These are phyloP conservation scores for Saksenaea oblongispora DNA, from an alignment of 371 early-diverging fungal species.

Conservation along the genomic window DNA sequence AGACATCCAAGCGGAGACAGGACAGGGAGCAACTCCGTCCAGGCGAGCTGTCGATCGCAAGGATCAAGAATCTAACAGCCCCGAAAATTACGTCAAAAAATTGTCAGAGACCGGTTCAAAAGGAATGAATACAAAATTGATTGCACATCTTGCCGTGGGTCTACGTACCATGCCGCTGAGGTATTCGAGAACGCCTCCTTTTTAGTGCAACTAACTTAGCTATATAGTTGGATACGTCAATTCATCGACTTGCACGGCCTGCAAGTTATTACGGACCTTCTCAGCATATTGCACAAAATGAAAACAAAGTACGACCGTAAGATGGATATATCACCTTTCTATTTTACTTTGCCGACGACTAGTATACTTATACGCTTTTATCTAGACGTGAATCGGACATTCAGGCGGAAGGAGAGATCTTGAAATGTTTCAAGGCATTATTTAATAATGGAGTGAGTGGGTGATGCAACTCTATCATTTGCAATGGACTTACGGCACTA, in stretches of 20 bases:
- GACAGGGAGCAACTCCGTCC: constrained; percentile 4
- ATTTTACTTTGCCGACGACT: not conserved
- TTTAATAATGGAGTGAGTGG: constrained; percentile 65
- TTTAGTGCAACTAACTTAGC: constrained; percentile 1
- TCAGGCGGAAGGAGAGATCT: constrained; percentile 74
- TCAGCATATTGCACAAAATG: constrained; percentile 53
- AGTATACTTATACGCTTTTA: not conserved
- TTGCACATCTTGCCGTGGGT: constrained; percentile 63
- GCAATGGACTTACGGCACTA: not conserved
- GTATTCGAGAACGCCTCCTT: constrained; percentile 35
- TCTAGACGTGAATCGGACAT: constrained; percentile 64
- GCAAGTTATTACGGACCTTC: constrained; percentile 62
- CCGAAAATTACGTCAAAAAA: constrained; percentile 25
- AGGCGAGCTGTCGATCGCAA: constrained; percentile 2
- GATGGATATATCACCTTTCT: not conserved
- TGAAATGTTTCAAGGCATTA: constrained; percentile 78
- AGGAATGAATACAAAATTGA: constrained; percentile 53
- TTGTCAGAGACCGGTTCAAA: constrained; percentile 55
- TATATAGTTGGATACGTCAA: constrained; percentile 56
- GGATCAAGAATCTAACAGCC: not conserved
- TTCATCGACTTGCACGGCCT: constrained; percentile 76
- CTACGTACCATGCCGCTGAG: constrained; percentile 76
- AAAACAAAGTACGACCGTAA: constrained; percentile 38
- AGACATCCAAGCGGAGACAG: constrained; percentile 43
- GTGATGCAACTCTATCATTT: not conserved